Percentiles rank a stretch among this genome's conserved stretches.
These are phyloP conservation scores for Candida vaughaniae DNA, from an alignment of 805 yeast genomes.

Conservation along the genomic window DNA sequence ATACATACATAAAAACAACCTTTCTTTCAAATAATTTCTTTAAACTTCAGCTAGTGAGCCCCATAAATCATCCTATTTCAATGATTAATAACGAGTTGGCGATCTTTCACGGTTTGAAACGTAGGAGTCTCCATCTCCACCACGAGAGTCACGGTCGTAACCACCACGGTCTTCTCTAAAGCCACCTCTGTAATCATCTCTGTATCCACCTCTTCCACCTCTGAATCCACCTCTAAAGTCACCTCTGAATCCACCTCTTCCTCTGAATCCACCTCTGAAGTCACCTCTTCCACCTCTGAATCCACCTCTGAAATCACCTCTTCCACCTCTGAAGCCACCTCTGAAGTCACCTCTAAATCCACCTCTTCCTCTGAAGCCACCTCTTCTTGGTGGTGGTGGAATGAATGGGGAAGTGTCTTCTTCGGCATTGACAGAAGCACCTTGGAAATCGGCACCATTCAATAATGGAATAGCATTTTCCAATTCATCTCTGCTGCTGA, in stretches of 20 bases:
- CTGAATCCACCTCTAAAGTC: conserved; percentile 38
- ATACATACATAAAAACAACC: conserved; percentile 5
- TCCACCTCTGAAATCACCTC: conserved; percentile 35
- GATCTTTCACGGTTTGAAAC: conserved; percentile 53
- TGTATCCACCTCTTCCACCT: conserved; percentile 20
- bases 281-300: conserved; percentile 37
- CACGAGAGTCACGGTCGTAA: conserved; percentile 42
- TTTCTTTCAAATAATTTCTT: conserved; percentile 3
- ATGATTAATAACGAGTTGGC: conserved; percentile 62
- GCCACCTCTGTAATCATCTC: conserved; percentile 40
- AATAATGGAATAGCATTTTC: conserved; percentile 70
- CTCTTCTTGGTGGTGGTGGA: conserved; percentile 49
- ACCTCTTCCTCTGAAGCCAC: conserved; percentile 18
- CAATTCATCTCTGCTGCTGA: conserved; percentile 68
- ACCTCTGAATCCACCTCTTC: conserved; percentile 33
- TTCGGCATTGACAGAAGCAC: conserved; percentile 68
- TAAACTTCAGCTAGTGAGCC: not conserved
- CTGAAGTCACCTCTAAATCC: conserved; percentile 36
- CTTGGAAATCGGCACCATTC: conserved; percentile 71
- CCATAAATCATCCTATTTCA: not conserved
- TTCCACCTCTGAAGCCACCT: conserved; percentile 39
- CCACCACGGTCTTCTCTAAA: conserved; percentile 33
- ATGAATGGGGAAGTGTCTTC: conserved; percentile 68
- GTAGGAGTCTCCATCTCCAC: conserved; percentile 45
- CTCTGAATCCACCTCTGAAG: conserved; percentile 34